Conservation (phyloP, 2,329 filamentous ascomycete species). For the Pseudogymnoascus sp. region DNA sequence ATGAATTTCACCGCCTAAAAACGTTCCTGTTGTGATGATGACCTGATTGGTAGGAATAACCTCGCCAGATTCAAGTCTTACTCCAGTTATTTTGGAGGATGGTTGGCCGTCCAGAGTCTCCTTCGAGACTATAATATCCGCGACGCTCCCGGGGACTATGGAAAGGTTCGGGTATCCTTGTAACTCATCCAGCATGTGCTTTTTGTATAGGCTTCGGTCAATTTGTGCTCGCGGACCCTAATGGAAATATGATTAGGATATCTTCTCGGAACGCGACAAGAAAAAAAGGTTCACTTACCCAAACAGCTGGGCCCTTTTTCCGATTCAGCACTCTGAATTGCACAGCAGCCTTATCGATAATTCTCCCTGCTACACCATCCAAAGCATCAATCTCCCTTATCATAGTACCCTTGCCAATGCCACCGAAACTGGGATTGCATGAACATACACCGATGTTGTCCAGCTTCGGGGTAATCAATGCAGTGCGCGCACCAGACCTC, state of each 20-base stretch:
- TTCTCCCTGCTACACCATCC: conserved; percentile 78
- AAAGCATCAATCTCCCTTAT: conserved; percentile 90
- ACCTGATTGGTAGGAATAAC: conserved; percentile 73
- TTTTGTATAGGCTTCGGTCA: conserved; percentile 80
- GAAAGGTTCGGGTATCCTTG: conserved; percentile 68
- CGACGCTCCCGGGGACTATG: conserved; percentile 79
- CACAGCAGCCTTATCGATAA: conserved; percentile 90
- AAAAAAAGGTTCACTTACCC: conserved; percentile 42
- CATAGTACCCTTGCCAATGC: conserved; percentile 98
- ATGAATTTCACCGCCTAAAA: conserved; percentile 91
- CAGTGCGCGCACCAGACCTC: conserved; percentile 79
- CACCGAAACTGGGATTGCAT: conserved; percentile 93
- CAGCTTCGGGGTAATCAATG: conserved; percentile 77
- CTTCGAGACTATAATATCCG: conserved; percentile 74
- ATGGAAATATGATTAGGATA: conserved; percentile 7
- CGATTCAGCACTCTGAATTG: conserved; percentile 87
- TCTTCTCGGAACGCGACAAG: not conserved
- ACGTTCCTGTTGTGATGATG: conserved; percentile 93
- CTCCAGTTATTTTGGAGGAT: conserved; percentile 71
- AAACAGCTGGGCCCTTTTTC: conserved; percentile 88
- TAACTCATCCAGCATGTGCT: conserved; percentile 84
- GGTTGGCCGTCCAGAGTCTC: conserved; percentile 41
- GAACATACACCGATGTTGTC: conserved; percentile 92
- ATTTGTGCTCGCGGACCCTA: conserved; percentile 89
- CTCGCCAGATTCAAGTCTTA: conserved; percentile 80